Base-by-base conservation (phyloP, 148 eudicot species). In the Heliamphora exappendiculata region DNA sequence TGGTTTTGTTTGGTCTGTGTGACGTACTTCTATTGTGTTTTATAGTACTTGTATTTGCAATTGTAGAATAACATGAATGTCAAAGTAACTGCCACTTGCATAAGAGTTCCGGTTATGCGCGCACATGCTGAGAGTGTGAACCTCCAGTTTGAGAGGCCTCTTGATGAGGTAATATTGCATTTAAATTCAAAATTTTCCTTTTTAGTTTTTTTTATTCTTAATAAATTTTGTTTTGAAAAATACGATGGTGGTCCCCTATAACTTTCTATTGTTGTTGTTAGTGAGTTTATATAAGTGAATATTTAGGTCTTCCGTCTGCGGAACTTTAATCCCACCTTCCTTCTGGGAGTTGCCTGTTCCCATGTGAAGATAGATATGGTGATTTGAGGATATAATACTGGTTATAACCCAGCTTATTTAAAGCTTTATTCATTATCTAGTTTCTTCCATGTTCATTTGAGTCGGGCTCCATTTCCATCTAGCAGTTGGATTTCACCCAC, bases 71-170 rank as follows among this genome's bases (percentile, higher is more conserved):
- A 91, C 79, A 75, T 28, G 74, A 77, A 84, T 89, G 89, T 94
- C 72, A 89, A 86, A 84, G 92, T 94, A 55, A 90, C 96, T 57
- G 98, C 96, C 11, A 91, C 97, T 37, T 94, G 96, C 75, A 91
- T 91, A 67, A 87, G 97, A 59, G 96, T 91, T 76, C 96, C 96
- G 54, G 94, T 93, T 75, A 89, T 93, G 96, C 91, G 96, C 81
- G 95, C 96, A 57, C 93, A 89, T 86, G 94, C 96, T 39, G 97
- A 92, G 84, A 96, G 98, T 80, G 88, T 96, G 22, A 96, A 96
- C 80, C 91, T 95, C 79, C 99, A 95, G 86, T 92, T 95, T 77
- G 94, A 89, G 86, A 82, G 78, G 0, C 97, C 97, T 77, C 89
- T 93, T 73, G 98, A 96, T 73, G 99, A 96, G 99, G 99, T 93